phyloP scores from a whole-genome alignment of 1,284 basidiomycete species.

The Prillingera fragicola region DNA sequence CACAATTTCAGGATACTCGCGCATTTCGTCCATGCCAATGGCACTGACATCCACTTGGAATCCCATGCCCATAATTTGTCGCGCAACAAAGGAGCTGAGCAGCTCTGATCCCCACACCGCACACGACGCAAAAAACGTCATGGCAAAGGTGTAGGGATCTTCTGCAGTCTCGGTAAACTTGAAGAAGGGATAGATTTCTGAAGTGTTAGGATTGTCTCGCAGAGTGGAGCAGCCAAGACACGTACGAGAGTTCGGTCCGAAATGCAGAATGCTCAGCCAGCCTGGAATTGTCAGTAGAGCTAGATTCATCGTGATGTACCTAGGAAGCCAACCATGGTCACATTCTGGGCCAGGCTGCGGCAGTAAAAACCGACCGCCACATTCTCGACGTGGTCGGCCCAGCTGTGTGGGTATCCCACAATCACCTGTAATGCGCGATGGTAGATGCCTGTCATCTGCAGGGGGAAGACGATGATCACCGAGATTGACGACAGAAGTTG shows the following conservation, averaged over 20 bases:
- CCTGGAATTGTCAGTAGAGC: constrained; percentile 21
- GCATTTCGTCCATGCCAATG: constrained; percentile 53
- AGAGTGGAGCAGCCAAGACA: background rate
- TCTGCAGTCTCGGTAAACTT: constrained; percentile 49
- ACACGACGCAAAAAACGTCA: constrained; percentile 53
- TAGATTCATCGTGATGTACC: constrained; percentile 34
- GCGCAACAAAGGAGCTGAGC: constrained; percentile 50
- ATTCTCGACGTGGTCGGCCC: constrained; percentile 52
- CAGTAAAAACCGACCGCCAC: constrained; percentile 52
- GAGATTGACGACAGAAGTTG: constrained; percentile 54
- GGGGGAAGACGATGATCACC: constrained; percentile 53
- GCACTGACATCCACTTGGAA: constrained; percentile 53
- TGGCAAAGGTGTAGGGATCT: constrained; percentile 56
- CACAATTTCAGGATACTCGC: constrained; percentile 52
- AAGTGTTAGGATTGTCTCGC: background rate
- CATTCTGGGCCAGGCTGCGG: constrained; percentile 55
- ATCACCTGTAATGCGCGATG: constrained; percentile 49
- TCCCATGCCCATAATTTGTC: constrained; percentile 48
- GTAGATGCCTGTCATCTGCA: constrained; percentile 52
- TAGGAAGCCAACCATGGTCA: constrained; percentile 51
- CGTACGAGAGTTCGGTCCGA: constrained; percentile 51
- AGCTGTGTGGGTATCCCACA: constrained; percentile 50
- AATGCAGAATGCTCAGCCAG: constrained; percentile 52
- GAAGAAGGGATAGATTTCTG: constrained; percentile 56
- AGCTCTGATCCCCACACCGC: constrained; percentile 54